These are phyloP conservation scores for Mortierella polycephala DNA, from an alignment of 371 early-diverging fungal genomes.

Conservation along the genomic window DNA sequence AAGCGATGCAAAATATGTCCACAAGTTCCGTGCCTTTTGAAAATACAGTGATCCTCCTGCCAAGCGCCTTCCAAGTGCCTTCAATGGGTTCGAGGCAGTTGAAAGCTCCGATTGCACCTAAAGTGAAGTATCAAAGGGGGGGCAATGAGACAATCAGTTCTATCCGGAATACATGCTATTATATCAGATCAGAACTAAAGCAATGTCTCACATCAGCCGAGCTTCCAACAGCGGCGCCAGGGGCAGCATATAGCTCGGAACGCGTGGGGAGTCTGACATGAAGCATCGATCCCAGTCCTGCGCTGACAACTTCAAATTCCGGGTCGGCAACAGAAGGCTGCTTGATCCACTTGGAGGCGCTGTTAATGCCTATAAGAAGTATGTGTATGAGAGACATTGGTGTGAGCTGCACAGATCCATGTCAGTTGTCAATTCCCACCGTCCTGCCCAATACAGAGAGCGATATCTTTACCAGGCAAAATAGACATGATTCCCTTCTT, in stretches of 20 bases:
- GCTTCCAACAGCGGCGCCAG: constrained; percentile 71
- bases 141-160: too few species aligned
- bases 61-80: constrained; percentile 62
- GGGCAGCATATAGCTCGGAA: constrained; percentile 69
- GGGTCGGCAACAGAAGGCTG: constrained; percentile 63
- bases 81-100: constrained; percentile 60
- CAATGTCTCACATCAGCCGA: constrained; percentile 59
- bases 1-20: too few species aligned
- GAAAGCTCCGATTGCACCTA: constrained; percentile 65
- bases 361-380: constrained; percentile 50
- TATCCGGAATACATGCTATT: background rate
- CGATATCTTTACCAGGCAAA: constrained; percentile 29
- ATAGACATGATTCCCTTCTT: constrained; percentile 54
- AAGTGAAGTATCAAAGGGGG: background rate
- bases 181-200: background rate
- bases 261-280: constrained; percentile 64
- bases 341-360: constrained; percentile 58
- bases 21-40: constrained; percentile 62
- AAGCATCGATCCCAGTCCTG: constrained; percentile 59
- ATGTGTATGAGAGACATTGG: background rate
- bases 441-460: background rate
- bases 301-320: constrained; percentile 68
- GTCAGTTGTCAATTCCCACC: background rate
- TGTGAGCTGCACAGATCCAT: background rate
- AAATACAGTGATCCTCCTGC: constrained; percentile 68